Base-by-base conservation (phyloP, 2,329 filamentous ascomycete genomes). In the Colletotrichum brevisporum region DNA sequence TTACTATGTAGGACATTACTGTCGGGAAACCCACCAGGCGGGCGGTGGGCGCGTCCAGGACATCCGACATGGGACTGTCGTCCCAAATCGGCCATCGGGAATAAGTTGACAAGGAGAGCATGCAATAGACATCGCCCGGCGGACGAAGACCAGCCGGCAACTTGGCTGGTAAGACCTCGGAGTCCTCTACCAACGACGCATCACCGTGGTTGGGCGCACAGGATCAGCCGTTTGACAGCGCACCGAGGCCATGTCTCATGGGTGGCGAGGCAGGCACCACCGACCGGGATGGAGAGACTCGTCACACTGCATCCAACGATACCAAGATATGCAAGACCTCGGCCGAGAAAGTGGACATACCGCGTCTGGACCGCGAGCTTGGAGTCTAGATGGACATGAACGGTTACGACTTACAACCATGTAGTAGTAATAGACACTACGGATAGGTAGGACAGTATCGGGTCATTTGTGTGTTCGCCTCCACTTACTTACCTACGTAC, bases 161-260 rank as follows among this genome's bases (percentile, higher is more conserved):
- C 55, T 47, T 31, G 48, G 48, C 48, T 39, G 9, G 45, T 39
- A 6, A 58, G 41, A 47, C 16, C 15, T 51, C 48, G 51, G 61
- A 48, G 31, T 52, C 43, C 52, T 45, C 51, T 24, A 51, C 41
- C 24, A 66, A 36, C 45, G 43, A 18, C 24, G 31, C 31, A 59
- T 65, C 61, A 50, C 31, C 16, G 62, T 27, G 41, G 54, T 36
- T 60, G 45, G 51, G 55, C 51, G 39, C 43, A 47, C 51, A 61
- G 36, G 31, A 52, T 45, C 56, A 55, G 66, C 45, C 24, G 36
- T 69, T 54, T 66, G 51, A 61, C 55, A 61, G 66, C 66, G 36
- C 61, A 69, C 56, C 43, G 26, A 57, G 56, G 62, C 52, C 45
- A 60, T 69, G 62, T 55, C 51, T 61, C 62, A 61, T 45, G 55